phyloP scores from a whole-genome alignment of 805 yeast genomes.

The Brettanomyces nanus region DNA sequence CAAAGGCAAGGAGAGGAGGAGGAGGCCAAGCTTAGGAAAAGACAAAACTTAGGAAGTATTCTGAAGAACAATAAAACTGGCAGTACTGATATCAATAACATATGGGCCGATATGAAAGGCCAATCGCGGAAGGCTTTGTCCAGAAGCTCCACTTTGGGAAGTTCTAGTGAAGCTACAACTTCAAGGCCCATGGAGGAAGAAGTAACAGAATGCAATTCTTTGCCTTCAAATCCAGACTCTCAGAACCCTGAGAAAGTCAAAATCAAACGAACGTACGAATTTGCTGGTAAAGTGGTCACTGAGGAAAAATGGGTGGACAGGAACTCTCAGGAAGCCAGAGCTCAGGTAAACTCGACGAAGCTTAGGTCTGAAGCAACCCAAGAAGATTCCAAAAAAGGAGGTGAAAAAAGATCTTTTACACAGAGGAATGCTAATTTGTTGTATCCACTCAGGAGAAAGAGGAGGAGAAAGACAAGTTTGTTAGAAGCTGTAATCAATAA shows the following conservation, averaged over 20 bases:
- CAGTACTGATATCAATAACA: slow-evolving; percentile 35
- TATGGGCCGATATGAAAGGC: slow-evolving; percentile 48
- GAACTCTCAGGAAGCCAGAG: slow-evolving; percentile 81
- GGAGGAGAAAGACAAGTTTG: slow-evolving; percentile 65
- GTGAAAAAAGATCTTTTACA: slow-evolving; percentile 1
- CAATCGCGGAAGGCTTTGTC: background rate
- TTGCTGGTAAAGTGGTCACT: slow-evolving; percentile 77
- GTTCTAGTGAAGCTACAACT: background rate
- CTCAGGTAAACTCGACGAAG: slow-evolving; percentile 52
- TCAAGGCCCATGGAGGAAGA: background rate
- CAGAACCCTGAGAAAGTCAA: slow-evolving; percentile 40
- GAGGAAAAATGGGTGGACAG: slow-evolving; percentile 74
- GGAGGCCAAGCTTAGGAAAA: slow-evolving; percentile 14
- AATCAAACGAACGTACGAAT: slow-evolving; percentile 72
- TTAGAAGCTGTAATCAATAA: slow-evolving; percentile 68
- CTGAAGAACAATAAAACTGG: slow-evolving; percentile 16
- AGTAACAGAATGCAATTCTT: background rate
- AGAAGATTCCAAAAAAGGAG: background rate
- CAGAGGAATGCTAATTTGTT: slow-evolving; percentile 1
- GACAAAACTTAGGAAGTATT: slow-evolving; percentile 4
- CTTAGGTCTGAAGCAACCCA: slow-evolving; percentile 4
- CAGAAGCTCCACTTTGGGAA: background rate
- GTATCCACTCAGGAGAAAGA: slow-evolving; percentile 25
- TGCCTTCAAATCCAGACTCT: background rate
- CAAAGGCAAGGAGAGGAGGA: slow-evolving; percentile 28